Conservation (phyloP, 2,329 filamentous ascomycete species). For the Lachnellula hyalina region DNA sequence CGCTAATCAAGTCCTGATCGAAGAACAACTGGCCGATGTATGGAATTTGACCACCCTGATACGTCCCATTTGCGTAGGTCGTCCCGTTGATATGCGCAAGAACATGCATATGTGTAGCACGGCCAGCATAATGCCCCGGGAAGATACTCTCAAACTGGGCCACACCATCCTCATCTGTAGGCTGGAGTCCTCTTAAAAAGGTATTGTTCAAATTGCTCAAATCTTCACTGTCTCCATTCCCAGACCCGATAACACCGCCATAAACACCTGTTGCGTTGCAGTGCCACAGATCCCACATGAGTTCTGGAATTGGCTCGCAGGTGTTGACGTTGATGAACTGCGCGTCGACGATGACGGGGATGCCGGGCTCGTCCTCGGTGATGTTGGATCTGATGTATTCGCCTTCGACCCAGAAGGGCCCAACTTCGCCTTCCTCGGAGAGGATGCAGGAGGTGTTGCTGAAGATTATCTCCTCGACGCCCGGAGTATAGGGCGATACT, state of each 20-base stretch:
- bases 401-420: slow-evolving; percentile 43
- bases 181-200: slow-evolving; percentile 38
- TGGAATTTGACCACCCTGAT: slow-evolving; percentile 44
- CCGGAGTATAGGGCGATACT: slow-evolving; percentile 33
- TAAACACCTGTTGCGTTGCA: slow-evolving; percentile 45
- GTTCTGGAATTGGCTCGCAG: slow-evolving; percentile 44
- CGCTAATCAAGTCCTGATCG: slow-evolving; percentile 50
- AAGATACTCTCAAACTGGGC: slow-evolving; percentile 39
- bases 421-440: slow-evolving; percentile 31
- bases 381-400: slow-evolving; percentile 46
- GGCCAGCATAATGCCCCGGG: slow-evolving; percentile 41
- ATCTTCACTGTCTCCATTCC: slow-evolving; percentile 40
- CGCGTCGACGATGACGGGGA: slow-evolving; percentile 37
- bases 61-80: slow-evolving; percentile 39
- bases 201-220: slow-evolving; percentile 36
- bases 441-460: slow-evolving; percentile 29
- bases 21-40: slow-evolving; percentile 63
- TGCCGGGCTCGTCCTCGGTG: slow-evolving; percentile 32
- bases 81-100: slow-evolving; percentile 39
- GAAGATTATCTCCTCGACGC: slow-evolving; percentile 15
- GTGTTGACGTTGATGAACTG: slow-evolving; percentile 44
- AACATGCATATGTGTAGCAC: slow-evolving; percentile 46
- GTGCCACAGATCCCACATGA: slow-evolving; percentile 48
- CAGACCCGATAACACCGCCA: slow-evolving; percentile 39
- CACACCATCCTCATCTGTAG: slow-evolving; percentile 38